Evolutionary conservation across 371 early-diverging fungal species (phyloP).

Genomic region (Mucor sp.): DNA sequence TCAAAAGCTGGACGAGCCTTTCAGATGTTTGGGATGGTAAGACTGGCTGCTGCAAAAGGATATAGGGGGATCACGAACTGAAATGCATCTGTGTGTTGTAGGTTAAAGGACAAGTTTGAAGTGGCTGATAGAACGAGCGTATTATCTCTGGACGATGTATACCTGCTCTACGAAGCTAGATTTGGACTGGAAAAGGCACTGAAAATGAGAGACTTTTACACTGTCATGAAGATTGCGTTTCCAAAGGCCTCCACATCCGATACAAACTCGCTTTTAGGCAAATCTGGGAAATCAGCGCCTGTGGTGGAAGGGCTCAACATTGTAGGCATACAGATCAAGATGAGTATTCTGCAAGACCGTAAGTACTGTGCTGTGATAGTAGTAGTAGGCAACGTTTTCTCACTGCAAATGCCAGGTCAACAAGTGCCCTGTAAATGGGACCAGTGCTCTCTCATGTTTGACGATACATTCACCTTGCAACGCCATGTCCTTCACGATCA

Average conservation of each 20-base stretch:
- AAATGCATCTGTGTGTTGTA: neutral
- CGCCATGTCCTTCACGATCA: conserved; percentile 55
- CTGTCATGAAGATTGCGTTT: conserved; percentile 47
- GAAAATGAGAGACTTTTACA: conserved; percentile 46
- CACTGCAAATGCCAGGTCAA: conserved; percentile 5
- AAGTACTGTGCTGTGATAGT: conserved; percentile 2
- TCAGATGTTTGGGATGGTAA: conserved; percentile 52
- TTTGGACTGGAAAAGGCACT: conserved; percentile 51
- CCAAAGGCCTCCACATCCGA: conserved; percentile 23
- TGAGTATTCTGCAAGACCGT: conserved; percentile 40
- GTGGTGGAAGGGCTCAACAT: conserved; percentile 34
- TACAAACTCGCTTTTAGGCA: neutral
- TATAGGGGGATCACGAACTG: neutral
- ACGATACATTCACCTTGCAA: conserved; percentile 47
- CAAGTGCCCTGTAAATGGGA: conserved; percentile 54
- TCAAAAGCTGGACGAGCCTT: conserved; percentile 48
- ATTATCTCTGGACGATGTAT: conserved; percentile 50
- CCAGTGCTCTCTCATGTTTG: conserved; percentile 46
- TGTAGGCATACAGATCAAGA: conserved; percentile 35
- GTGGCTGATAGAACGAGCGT: conserved; percentile 33
- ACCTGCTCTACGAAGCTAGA: conserved; percentile 44
- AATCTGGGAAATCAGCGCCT: conserved; percentile 14
- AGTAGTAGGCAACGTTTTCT: neutral
- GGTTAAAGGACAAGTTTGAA: conserved; percentile 51
- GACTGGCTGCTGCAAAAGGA: neutral